These are phyloP conservation scores for Wallemia hederae DNA, from an alignment of 1,284 basidiomycete species.

Conservation along the genomic window DNA sequence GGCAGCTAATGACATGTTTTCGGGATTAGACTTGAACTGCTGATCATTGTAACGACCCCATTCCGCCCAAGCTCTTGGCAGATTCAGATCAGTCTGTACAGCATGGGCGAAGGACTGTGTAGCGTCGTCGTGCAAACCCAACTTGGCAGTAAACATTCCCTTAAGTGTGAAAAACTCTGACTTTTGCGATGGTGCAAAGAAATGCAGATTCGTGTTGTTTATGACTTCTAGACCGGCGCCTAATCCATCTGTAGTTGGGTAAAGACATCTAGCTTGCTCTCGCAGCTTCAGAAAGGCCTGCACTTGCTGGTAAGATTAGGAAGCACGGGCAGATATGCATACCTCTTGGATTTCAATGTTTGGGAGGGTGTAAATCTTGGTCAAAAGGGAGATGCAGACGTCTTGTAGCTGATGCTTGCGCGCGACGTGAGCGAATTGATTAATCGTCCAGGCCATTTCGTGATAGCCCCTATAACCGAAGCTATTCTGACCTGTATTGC, in stretches of 20 bases:
- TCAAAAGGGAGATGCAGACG: slow-evolving; percentile 78
- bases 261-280: slow-evolving; percentile 97
- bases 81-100: slow-evolving; percentile 77
- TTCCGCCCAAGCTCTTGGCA: slow-evolving; percentile 94
- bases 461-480: slow-evolving; percentile 96
- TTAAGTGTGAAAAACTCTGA: slow-evolving; percentile 99
- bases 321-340: not conserved
- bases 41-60: slow-evolving; percentile 90
- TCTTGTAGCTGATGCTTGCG: slow-evolving; percentile 88
- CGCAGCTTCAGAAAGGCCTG: slow-evolving; percentile 88
- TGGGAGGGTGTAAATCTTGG: slow-evolving; percentile 92
- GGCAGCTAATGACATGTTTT: slow-evolving; percentile 36
- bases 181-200: slow-evolving; percentile 81
- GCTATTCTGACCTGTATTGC: slow-evolving; percentile 29
- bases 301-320: not conserved
- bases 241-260: slow-evolving; percentile 78
- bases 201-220: slow-evolving; percentile 97
- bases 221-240: slow-evolving; percentile 88
- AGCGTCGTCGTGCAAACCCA: slow-evolving; percentile 66
- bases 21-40: slow-evolving; percentile 32
- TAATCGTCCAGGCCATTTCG: slow-evolving; percentile 99
- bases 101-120: slow-evolving; percentile 78
- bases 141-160: slow-evolving; percentile 88
- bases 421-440: slow-evolving; percentile 97
- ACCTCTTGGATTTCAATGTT: slow-evolving; percentile 95